Evolutionary conservation across 768 basidiomycete species (phyloP).

Genomic region (Leucosporidium yakuticum): DNA sequence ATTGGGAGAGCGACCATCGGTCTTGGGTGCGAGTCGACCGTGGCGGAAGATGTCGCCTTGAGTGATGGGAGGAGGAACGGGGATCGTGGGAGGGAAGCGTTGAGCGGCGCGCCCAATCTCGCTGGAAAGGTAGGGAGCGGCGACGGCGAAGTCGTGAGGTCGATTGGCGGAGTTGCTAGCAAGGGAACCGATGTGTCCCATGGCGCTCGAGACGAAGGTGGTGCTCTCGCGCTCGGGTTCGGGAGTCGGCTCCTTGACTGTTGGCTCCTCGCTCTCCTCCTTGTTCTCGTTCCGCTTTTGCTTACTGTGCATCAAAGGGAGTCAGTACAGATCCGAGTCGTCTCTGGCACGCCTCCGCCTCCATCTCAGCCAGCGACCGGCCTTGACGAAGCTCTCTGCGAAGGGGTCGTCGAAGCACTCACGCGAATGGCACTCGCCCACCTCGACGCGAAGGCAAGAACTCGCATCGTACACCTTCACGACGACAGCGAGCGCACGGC

Average conservation of each 20-base stretch:
- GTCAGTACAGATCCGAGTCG: background rate
- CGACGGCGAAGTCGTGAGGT: background rate
- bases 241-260: too few relatives aligned
- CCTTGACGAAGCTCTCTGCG: background rate
- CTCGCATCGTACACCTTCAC: conserved; percentile 28
- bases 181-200: background rate
- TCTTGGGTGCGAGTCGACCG: background rate
- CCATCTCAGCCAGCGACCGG: too few relatives aligned
- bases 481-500: conserved; percentile 35
- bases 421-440: conserved; percentile 12
- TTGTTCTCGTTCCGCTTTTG: background rate
- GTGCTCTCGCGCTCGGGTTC: background rate
- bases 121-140: background rate
- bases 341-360: background rate
- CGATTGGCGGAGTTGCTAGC: background rate
- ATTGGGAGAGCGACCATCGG: background rate
- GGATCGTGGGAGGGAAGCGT: background rate
- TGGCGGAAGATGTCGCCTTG: background rate
- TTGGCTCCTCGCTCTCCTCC: background rate
- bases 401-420: background rate
- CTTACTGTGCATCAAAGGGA: too few relatives aligned
- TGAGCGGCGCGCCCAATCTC: background rate
- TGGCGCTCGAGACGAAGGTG: background rate
- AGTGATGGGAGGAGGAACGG: background rate
- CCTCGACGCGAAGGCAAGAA: conserved; percentile 23